Evolutionary conservation across 352 stramenopile species (phyloP).

Genomic region (Phytophthora boehmeriae): DNA sequence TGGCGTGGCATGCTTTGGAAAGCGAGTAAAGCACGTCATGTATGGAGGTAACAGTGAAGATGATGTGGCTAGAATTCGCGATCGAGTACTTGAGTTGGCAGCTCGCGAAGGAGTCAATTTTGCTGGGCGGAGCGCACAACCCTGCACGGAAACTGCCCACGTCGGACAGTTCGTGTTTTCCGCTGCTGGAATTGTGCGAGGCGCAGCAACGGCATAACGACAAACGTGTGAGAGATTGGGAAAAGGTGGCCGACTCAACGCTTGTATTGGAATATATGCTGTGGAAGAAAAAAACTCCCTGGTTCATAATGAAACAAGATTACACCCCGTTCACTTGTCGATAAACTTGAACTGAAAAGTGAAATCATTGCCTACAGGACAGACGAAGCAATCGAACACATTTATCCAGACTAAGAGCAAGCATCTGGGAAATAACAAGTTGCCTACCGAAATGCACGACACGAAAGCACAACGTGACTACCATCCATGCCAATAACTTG

Average conservation of each 20-base stretch:
- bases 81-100: neutral
- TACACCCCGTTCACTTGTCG: no score
- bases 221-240: no score
- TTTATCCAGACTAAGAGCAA: no score
- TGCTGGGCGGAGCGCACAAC: slow-evolving; percentile 1
- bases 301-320: no score
- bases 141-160: neutral
- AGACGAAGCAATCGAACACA: no score
- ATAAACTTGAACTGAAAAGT: no score
- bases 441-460: slow-evolving; percentile 35
- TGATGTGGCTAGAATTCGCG: slow-evolving; percentile 13
- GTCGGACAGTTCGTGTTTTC: slow-evolving; percentile 17
- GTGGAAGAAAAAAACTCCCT: no score
- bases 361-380: no score
- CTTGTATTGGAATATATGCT: no score
- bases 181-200: slow-evolving; percentile 10
- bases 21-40: slow-evolving; percentile 2
- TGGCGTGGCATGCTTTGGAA: slow-evolving; percentile 16
- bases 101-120: slow-evolving; percentile 3
- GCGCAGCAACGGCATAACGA: no score
- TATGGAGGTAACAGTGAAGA: slow-evolving; percentile 10
- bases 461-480: slow-evolving; percentile 22
- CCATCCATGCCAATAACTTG: slow-evolving; percentile 33
- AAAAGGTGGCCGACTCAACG: no score
- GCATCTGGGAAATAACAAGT: no score